These are phyloP conservation scores for Nissolia schottii DNA, from an alignment of 306 rosid species.

Conservation along the genomic window DNA sequence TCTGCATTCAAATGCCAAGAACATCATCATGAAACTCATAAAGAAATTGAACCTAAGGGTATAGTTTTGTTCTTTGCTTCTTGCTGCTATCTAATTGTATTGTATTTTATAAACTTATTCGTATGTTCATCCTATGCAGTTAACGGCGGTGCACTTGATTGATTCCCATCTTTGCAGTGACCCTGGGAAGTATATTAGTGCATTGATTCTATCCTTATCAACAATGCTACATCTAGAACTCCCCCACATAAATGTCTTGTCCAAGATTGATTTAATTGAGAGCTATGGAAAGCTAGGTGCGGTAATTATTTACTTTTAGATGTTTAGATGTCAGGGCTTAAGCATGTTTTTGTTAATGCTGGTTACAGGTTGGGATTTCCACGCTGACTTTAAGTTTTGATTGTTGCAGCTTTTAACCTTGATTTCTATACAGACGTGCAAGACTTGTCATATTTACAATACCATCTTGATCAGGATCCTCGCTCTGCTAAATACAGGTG, in stretches of 20 bases:
- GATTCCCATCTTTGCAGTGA: slow-evolving; percentile 97
- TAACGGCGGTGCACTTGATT: slow-evolving; percentile 88
- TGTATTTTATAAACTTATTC: slow-evolving; percentile 20
- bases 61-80: slow-evolving; percentile 24
- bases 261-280: slow-evolving; percentile 93
- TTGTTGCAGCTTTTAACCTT: slow-evolving; percentile 77
- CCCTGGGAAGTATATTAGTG: slow-evolving; percentile 90
- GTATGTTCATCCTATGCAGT: slow-evolving; percentile 56
- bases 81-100: slow-evolving; percentile 19
- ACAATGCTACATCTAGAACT: slow-evolving; percentile 93
- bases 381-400: slow-evolving; percentile 23
- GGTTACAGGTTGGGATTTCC: slow-evolving; percentile 13
- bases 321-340: neutral
- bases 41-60: slow-evolving; percentile 80
- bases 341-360: neutral
- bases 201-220: slow-evolving; percentile 81
- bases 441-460: slow-evolving; percentile 82
- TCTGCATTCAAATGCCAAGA: slow-evolving; percentile 84
- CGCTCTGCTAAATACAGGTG: slow-evolving; percentile 86
- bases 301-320: slow-evolving; percentile 15
- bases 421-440: slow-evolving; percentile 91
- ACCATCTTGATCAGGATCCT: slow-evolving; percentile 78
- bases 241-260: slow-evolving; percentile 81
- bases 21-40: slow-evolving; percentile 65
- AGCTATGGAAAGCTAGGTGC: slow-evolving; percentile 86